phyloP scores from a whole-genome alignment of 164 flowering plant genomes.

The Hamamelis virginiana region DNA sequence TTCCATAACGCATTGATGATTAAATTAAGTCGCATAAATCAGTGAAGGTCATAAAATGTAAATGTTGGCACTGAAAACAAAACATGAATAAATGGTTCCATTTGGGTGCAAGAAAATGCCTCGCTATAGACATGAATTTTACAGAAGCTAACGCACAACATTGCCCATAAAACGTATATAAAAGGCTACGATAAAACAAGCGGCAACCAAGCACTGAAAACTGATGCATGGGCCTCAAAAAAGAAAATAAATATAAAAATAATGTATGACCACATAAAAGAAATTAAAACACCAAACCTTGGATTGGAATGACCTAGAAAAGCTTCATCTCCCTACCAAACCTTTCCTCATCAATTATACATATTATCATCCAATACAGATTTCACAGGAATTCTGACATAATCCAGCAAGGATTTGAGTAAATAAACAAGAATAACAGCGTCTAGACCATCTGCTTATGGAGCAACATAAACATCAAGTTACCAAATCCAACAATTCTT shows the following conservation, averaged over 20 bases:
- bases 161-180: neutral
- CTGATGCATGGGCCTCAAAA: neutral
- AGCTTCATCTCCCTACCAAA: neutral
- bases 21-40: no score
- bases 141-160: neutral
- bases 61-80: no score
- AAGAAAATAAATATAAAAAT: neutral
- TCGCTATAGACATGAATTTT: neutral
- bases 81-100: neutral
- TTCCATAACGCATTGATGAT: no score
- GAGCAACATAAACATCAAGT: no score
- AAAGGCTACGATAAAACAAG: neutral
- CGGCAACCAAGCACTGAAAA: neutral
- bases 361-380: neutral
- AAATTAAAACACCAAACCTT: no score
- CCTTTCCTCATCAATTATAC: neutral
- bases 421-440: neutral
- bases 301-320: neutral
- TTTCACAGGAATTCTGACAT: neutral
- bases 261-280: neutral
- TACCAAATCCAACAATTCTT: no score
- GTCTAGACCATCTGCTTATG: no score
- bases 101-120: neutral
- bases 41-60: no score
- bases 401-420: neutral